Evolutionary conservation across 164 flowering plant species (phyloP), one percentile per base, ranked within the genome.

Genomic region (Brasenia schreberi): DNA sequence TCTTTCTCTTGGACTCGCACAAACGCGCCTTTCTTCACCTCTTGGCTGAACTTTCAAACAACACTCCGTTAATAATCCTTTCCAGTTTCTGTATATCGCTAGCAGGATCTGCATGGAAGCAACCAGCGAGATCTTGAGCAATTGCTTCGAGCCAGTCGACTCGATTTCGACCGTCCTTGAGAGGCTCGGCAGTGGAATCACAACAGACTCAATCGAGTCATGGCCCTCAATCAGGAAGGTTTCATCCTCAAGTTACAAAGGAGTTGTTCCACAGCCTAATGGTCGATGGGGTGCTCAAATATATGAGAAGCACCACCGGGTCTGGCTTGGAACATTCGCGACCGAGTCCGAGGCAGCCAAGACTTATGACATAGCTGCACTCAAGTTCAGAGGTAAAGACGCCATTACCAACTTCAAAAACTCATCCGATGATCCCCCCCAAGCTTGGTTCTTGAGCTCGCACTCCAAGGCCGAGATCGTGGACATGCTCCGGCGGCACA

Each of bases 381-480:
- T 45, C 45, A 43, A 61, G 68, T 65, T 23, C 53, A 42, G 64
- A 7, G 67, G 72, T 33, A 18, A 19, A 5, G 67, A 69, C 5
- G 64, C 67, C 6, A 53, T 64, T 23, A 68, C 69, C 33, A 67
- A 67, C 56, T 45, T 42, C 62, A 45, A 52, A 14, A 14, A 49
- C 12, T 49, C 56, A 0, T 17, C 23, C n/a, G 83, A 79, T 12
- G 87, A 77, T 11, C 81, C 76, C 2, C 18, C 78, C 4, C 88
- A 87, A 62, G 5, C 78, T 0, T 71, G 73, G 0, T 91, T 89
- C 76, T 58, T 92, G 61, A 83, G 66, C 59, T 74, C 88, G 1
- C 97, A 86, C 65, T 92, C 97, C 23, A 92, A 92, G 63, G 72
- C 84, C 0, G 97, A 92, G 71, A 86, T 89, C 69, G 96, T 92